A percentile compares a stretch with the other conserved stretches of the same genome.
phyloP scores from a whole-genome alignment of 106 monocot genomes.

The Phalaenopsis aphrodite region DNA sequence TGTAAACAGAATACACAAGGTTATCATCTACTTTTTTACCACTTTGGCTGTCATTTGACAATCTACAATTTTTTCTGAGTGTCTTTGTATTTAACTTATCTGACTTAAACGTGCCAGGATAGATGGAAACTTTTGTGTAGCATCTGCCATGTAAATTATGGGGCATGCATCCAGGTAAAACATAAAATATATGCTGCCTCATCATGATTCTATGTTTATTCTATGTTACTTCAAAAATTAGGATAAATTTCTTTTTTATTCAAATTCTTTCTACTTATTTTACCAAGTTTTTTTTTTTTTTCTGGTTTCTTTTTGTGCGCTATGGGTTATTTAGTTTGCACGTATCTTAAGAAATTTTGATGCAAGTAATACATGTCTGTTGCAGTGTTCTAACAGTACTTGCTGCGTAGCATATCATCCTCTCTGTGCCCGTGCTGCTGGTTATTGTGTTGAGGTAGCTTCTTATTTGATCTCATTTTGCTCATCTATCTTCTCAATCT shows the following conservation, averaged over 20 bases:
- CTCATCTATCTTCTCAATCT: background rate
- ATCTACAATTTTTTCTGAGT: background rate
- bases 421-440: slow-evolving; percentile 99
- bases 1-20: slow-evolving; percentile 85
- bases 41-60: background rate
- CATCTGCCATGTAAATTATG: slow-evolving; percentile 93
- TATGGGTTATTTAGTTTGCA: background rate
- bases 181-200: background rate
- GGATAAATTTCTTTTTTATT: background rate
- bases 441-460: slow-evolving; percentile 89
- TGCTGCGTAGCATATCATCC: slow-evolving; percentile 96
- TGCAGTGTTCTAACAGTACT: slow-evolving; percentile 77
- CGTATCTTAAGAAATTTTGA: background rate
- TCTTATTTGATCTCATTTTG: slow-evolving; percentile 3
- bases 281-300: background rate
- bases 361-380: slow-evolving; percentile 6
- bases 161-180: slow-evolving; percentile 94
- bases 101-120: slow-evolving; percentile 36
- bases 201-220: background rate
- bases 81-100: slow-evolving; percentile 10
- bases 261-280: background rate
- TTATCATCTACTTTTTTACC: slow-evolving; percentile 12
- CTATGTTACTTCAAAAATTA: background rate
- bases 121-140: slow-evolving; percentile 97
- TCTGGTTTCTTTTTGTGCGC: background rate